Evolutionary conservation across 2,329 filamentous ascomycete species (phyloP), one percentile per base, ranked within the genome.

Genomic region (Apiospora aurea): DNA sequence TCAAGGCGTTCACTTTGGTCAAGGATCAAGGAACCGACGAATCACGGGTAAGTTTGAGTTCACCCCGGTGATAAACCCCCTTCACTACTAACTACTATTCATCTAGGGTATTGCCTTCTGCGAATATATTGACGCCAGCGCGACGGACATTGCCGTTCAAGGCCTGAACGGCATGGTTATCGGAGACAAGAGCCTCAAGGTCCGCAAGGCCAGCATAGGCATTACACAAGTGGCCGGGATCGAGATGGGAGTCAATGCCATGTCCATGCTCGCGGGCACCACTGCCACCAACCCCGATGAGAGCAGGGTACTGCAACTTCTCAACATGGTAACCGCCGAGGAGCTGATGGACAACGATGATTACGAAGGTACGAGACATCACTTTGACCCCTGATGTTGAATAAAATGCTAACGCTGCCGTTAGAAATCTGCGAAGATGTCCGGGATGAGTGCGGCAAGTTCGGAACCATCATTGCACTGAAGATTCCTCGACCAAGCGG

Each of bases 301-400:
- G 73, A 93, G 93, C 75, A 90, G 94, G 71, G 96, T 99, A 21
- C 82, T 99, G 73, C 96, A 97, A 83, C 86, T 99, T 74, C 89
- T 99, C 79, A 99, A 99, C 85, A 99, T 99, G 96, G 96, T 99
- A 47, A 99, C 96, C 0, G 88, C 95, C 0, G 96, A 99, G 78
- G 96, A 99, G 83, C 86, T 99, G 34, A 91, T 98, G 83, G 95
- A 98, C 80, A 92, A 91, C 69, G 95, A 98, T 47, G 96, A 99
- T 79, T 98, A 98, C 79, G 94, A 98, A 83, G 96, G 96, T 95
- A 87, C 79, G 86, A 77, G 66, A 29, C 43, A 46, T 14, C 16
- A 34, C 13, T n/a, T 68, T 14, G 14, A 24, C 21, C 10, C n/a
- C 43, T 29, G 14, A 18, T 16, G 34, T 8, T 4, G 43, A 29